Conservation (phyloP, 1,284 basidiomycete species). For the Xerocomus minutiporus region DNA sequence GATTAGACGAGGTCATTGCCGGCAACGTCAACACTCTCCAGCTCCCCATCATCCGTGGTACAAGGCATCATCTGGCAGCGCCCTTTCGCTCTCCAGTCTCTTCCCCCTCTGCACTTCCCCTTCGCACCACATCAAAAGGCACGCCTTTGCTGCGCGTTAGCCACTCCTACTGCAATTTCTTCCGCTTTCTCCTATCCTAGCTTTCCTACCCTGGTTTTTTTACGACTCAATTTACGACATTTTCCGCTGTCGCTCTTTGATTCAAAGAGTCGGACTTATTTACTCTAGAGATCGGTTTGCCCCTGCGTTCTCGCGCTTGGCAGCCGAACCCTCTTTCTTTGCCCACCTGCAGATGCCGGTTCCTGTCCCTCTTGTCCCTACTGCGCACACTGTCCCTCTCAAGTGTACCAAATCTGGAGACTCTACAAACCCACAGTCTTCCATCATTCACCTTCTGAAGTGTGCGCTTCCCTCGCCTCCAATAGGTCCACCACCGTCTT, state of each 20-base stretch:
- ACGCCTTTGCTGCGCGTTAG: conserved; percentile 88
- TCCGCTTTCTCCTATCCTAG: conserved; percentile 30
- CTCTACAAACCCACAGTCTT: conserved; percentile 37
- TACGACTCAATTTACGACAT: conserved; percentile 47
- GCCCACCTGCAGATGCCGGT: conserved; percentile 69
- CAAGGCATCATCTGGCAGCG: conserved; percentile 16
- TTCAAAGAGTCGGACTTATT: conserved; percentile 16
- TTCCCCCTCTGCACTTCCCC: conserved; percentile 28
- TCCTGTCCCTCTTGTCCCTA: conserved; percentile 61
- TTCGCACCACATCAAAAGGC: conserved; percentile 57
- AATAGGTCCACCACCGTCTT: conserved; percentile 55
- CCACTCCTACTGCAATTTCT: conserved; percentile 43
- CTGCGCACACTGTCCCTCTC: conserved; percentile 59
- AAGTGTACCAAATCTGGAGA: conserved; percentile 48
- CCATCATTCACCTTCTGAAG: conserved; percentile 48
- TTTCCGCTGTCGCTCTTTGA: conserved; percentile 35
- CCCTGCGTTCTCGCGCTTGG: conserved; percentile 39
- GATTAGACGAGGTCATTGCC: conserved; percentile 22
- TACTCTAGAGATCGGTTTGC: conserved; percentile 39
- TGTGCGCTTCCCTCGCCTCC: conserved; percentile 55
- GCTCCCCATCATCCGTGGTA: conserved; percentile 17
- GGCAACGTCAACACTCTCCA: conserved; percentile 15
- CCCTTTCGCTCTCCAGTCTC: conserved; percentile 35
- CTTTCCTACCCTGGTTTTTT: conserved; percentile 46
- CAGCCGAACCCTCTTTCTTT: conserved; percentile 35